phyloP scores from a whole-genome alignment of 78 protist species.

The Isochrysis galbana region DNA sequence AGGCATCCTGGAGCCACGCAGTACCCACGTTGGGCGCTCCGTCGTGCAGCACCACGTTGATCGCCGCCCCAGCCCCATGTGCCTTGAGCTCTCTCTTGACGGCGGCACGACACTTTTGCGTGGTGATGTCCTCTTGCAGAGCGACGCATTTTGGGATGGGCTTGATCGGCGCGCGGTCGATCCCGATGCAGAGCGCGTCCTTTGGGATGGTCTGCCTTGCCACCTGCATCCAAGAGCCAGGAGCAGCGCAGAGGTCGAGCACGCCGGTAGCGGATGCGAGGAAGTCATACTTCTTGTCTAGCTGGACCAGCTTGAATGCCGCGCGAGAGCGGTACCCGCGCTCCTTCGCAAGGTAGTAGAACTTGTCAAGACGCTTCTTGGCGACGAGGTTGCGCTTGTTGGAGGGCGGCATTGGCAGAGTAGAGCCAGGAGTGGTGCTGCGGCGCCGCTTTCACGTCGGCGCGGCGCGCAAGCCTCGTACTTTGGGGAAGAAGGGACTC shows the following conservation, averaged over 20 bases:
- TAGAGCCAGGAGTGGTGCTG: too few species aligned
- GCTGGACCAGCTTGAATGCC: constrained; percentile 98
- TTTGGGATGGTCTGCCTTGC: constrained; percentile 90
- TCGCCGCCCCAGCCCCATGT: constrained; percentile 75
- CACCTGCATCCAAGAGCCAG: constrained; percentile 95
- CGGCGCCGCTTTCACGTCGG: too few species aligned
- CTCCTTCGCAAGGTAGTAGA: constrained; percentile 97
- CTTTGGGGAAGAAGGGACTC: too few species aligned
- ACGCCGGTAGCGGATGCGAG: constrained; percentile 68
- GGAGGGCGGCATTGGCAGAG: too few species aligned
- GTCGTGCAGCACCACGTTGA: constrained; percentile 93
- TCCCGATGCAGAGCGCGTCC: constrained; percentile 84
- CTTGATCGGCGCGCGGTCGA: constrained; percentile 96
- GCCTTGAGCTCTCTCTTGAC: constrained; percentile 66
- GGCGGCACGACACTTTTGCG: constrained; percentile 82
- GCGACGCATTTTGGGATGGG: constrained; percentile 80
- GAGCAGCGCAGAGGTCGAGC: constrained; percentile 99
- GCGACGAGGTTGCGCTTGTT: constrained; percentile 71
- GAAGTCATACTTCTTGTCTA: constrained; percentile 93
- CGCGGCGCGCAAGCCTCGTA: too few species aligned
- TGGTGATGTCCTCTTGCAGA: constrained; percentile 95
- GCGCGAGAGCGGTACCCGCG: constrained; percentile 97
- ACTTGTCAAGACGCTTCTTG: constrained; percentile 88
- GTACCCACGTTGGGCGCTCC: constrained; percentile 99
- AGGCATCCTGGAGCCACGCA: constrained; percentile 81